Conservation (phyloP, 2,329 filamentous ascomycete species). For the Dactylonectria macrodidyma region DNA sequence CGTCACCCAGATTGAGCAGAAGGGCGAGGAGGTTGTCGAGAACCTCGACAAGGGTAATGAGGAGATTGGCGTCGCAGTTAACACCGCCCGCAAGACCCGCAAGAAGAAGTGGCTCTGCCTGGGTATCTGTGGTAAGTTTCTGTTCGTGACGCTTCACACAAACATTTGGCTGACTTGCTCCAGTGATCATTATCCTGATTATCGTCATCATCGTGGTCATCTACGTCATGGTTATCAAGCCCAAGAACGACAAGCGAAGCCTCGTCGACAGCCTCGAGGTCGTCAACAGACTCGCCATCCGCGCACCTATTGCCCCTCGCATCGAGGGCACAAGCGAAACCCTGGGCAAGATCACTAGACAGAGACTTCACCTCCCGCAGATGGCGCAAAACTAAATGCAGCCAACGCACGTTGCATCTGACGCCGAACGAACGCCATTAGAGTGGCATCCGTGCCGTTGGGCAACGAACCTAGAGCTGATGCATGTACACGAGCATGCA, state of each 20-base stretch:
- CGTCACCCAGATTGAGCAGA: conserved; percentile 86
- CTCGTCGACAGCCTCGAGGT: conserved; percentile 42
- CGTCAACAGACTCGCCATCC: conserved; percentile 41
- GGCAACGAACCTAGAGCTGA: neutral
- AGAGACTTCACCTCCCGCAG: conserved; percentile 46
- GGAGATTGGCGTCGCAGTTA: conserved; percentile 86
- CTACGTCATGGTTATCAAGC: conserved; percentile 61
- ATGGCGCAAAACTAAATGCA: conserved; percentile 37
- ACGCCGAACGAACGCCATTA: neutral
- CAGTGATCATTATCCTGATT: conserved; percentile 68
- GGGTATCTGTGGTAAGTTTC: conserved; percentile 74
- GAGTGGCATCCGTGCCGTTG: neutral
- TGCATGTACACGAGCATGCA: neutral
- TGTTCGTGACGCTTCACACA: neutral
- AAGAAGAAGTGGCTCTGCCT: conserved; percentile 99
- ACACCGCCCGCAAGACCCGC: conserved; percentile 83
- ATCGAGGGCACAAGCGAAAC: conserved; percentile 28
- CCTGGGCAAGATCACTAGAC: conserved; percentile 36
- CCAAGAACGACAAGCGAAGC: conserved; percentile 51
- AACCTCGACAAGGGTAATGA: conserved; percentile 89
- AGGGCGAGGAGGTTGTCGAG: conserved; percentile 86
- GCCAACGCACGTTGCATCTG: neutral
- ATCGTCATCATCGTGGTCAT: conserved; percentile 67
- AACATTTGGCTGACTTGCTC: conserved; percentile 44
- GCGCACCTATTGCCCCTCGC: conserved; percentile 20